phyloP scores from a whole-genome alignment of 2,329 filamentous ascomycete genomes.

The Sclerotinia trifoliorum region DNA sequence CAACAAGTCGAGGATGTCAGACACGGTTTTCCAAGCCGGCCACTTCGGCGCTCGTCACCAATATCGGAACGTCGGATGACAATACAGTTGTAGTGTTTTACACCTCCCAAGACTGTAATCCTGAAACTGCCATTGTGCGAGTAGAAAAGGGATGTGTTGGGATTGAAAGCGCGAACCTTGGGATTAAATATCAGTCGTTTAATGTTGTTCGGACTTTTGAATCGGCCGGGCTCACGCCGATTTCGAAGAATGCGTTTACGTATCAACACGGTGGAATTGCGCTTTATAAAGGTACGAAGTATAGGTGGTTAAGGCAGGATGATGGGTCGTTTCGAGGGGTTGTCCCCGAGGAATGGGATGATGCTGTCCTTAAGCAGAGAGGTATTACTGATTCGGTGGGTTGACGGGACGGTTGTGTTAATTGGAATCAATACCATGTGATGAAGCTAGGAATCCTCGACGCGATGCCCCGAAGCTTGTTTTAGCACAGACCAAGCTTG shows the following conservation, averaged over 20 bases:
- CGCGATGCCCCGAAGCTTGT: neutral
- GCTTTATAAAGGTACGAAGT: constrained; percentile 10
- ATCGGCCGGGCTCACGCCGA: constrained; percentile 1
- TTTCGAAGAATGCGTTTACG: constrained; percentile 15
- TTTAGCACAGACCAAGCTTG: neutral
- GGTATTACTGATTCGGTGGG: neutral
- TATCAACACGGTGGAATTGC: constrained; percentile 3
- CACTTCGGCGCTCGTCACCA: neutral
- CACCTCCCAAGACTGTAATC: constrained; percentile 3
- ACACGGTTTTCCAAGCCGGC: neutral
- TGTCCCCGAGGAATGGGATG: constrained; percentile 7
- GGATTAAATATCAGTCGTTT: neutral
- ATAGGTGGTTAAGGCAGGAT: constrained; percentile 8
- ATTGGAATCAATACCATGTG: neutral
- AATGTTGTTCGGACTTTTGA: constrained; percentile 12
- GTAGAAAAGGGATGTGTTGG: constrained; percentile 13
- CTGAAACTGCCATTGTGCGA: constrained; percentile 13
- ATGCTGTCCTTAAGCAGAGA: constrained; percentile 9
- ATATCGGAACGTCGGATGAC: constrained; percentile 8
- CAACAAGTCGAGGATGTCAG: constrained; percentile 4
- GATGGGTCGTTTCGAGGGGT: constrained; percentile 10
- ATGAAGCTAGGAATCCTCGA: neutral
- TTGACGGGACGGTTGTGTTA: neutral
- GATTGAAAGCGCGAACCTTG: neutral
- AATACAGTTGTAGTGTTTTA: constrained; percentile 16